These are phyloP conservation scores for Plasmopara viticola DNA, from an alignment of 352 stramenopile species.

Conservation along the genomic window DNA sequence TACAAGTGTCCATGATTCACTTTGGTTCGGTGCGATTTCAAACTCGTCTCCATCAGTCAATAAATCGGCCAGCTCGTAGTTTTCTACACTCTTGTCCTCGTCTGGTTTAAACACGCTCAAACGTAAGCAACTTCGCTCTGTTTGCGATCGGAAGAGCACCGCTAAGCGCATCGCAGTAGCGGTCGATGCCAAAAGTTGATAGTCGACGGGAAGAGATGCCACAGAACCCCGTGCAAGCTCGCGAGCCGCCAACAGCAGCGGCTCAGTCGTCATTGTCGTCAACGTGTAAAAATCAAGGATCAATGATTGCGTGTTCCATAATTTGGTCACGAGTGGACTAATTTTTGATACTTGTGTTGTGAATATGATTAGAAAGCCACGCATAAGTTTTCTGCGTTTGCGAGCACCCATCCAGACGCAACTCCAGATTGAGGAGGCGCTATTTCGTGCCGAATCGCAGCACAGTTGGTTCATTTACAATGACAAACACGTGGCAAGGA, in stretches of 20 bases:
- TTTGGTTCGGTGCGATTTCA: background rate
- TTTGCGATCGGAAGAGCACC: slow-evolving; percentile 29
- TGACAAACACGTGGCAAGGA: slow-evolving; percentile 52
- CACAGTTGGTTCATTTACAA: slow-evolving; percentile 84
- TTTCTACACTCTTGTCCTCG: background rate
- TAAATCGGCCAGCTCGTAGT: slow-evolving; percentile 21
- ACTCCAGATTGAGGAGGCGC: slow-evolving; percentile 89
- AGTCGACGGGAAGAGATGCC: background rate
- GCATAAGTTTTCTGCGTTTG: slow-evolving; percentile 66
- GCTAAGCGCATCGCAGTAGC: slow-evolving; percentile 22
- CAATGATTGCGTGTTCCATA: background rate
- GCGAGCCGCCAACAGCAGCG: slow-evolving; percentile 32
- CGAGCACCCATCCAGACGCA: slow-evolving; percentile 69
- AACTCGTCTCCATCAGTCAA: slow-evolving; percentile 1
- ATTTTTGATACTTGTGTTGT: background rate
- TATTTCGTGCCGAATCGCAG: slow-evolving; percentile 85
- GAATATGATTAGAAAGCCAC: slow-evolving; percentile 33
- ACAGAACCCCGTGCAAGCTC: slow-evolving; percentile 24
- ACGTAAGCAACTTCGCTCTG: slow-evolving; percentile 16
- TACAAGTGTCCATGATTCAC: slow-evolving; percentile 24
- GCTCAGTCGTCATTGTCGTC: slow-evolving; percentile 13
- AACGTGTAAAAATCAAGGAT: slow-evolving; percentile 21
- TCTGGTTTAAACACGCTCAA: slow-evolving; percentile 32
- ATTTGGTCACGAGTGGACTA: background rate
- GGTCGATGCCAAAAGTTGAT: slow-evolving; percentile 13